phyloP scores from a whole-genome alignment of 768 basidiomycete species.

The Lentinula lateritia region DNA sequence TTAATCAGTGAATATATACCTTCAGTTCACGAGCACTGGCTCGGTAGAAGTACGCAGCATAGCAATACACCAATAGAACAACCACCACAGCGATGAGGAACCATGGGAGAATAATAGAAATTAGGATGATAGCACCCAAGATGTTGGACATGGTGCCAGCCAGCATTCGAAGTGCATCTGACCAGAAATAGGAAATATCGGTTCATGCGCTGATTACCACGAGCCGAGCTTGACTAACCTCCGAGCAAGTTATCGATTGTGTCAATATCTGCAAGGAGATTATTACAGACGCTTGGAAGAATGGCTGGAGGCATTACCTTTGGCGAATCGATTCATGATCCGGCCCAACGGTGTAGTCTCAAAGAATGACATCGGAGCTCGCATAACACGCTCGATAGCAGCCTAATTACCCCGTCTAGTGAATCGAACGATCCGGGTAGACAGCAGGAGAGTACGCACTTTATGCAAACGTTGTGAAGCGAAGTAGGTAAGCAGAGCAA shows the following conservation, averaged over 20 bases:
- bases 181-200: background rate
- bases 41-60: constrained; percentile 78
- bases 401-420: constrained; percentile 23
- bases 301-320: constrained; percentile 36
- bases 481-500: constrained; percentile 69
- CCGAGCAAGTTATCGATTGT: constrained; percentile 73
- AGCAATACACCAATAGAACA: constrained; percentile 57
- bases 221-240: constrained; percentile 24
- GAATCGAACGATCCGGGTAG: background rate
- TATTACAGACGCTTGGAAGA: background rate
- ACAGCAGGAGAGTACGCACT: constrained; percentile 23
- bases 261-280: constrained; percentile 52
- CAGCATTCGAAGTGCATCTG: constrained; percentile 73
- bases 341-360: constrained; percentile 86
- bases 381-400: constrained; percentile 67
- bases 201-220: constrained; percentile 1
- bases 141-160: constrained; percentile 57
- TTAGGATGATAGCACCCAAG: constrained; percentile 71
- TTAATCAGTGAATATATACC: constrained; percentile 25
- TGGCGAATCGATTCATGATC: constrained; percentile 88
- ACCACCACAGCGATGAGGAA: constrained; percentile 72
- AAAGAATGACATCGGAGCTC: constrained; percentile 87
- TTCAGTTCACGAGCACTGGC: constrained; percentile 85
- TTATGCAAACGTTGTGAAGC: constrained; percentile 68
- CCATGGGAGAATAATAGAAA: constrained; percentile 76